Evolutionary conservation across 805 yeast genomes (phyloP).

Genomic region (Phaffomyces opuntiae): DNA sequence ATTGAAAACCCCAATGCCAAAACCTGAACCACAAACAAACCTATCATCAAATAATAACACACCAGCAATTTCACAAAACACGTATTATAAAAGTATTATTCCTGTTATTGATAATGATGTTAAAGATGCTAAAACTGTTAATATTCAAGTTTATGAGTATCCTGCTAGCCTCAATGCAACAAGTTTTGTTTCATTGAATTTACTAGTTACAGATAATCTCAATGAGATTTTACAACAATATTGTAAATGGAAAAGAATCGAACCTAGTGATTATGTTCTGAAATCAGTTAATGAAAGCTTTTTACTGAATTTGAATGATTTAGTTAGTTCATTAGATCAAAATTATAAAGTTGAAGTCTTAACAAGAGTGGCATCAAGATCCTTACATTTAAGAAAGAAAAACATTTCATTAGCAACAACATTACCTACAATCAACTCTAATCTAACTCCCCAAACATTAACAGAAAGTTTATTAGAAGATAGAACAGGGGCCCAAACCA

Average conservation of each 20-base stretch:
- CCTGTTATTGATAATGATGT: slow-evolving; percentile 19
- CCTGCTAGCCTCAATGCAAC: slow-evolving; percentile 27
- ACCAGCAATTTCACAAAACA: slow-evolving; percentile 18
- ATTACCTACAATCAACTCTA: slow-evolving; percentile 22
- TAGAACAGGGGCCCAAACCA: neutral
- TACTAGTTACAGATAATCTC: slow-evolving; percentile 28
- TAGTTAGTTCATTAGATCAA: slow-evolving; percentile 36
- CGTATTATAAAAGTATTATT: slow-evolving; percentile 32
- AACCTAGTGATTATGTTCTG: slow-evolving; percentile 29
- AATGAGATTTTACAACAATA: slow-evolving; percentile 31
- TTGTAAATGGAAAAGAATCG: slow-evolving; percentile 28
- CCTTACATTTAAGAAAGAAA: slow-evolving; percentile 26
- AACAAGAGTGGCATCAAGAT: slow-evolving; percentile 35
- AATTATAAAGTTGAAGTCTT: slow-evolving; percentile 34
- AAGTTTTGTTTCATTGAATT: slow-evolving; percentile 22
- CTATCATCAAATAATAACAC: slow-evolving; percentile 3
- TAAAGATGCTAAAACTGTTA: slow-evolving; percentile 23
- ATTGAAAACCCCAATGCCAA: slow-evolving; percentile 45
- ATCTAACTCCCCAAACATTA: slow-evolving; percentile 24
- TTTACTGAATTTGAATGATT: slow-evolving; percentile 30
- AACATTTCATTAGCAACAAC: slow-evolving; percentile 12
- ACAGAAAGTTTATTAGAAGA: slow-evolving; percentile 5
- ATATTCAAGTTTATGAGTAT: slow-evolving; percentile 26
- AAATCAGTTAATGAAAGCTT: slow-evolving; percentile 27
- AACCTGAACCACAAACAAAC: slow-evolving; percentile 1